Percentiles rank a stretch among this genome's conserved stretches.
These are phyloP conservation scores for Neoboletus brunneissimus DNA, from an alignment of 768 basidiomycete genomes.

Conservation along the genomic window DNA sequence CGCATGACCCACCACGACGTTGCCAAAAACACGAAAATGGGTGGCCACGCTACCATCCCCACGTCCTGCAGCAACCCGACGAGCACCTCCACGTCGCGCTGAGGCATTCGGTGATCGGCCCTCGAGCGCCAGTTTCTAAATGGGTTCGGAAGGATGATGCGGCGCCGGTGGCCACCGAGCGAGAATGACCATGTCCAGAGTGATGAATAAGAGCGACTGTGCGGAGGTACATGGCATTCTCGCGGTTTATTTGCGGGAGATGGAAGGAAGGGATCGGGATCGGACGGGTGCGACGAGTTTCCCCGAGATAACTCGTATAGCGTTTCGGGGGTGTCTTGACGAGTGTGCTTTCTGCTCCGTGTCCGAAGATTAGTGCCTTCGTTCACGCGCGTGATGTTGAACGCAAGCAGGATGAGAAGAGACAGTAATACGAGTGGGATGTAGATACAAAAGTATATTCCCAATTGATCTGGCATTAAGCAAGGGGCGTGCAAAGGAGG, in stretches of 20 bases:
- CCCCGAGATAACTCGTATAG: slow-evolving; percentile 11
- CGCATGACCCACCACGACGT: slow-evolving; percentile 35
- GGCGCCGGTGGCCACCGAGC: slow-evolving; percentile 23
- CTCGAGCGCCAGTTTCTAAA: slow-evolving; percentile 10
- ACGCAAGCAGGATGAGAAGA: slow-evolving; percentile 42
- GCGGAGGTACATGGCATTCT: slow-evolving; percentile 2
- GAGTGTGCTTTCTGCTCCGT: slow-evolving; percentile 7
- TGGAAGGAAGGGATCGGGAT: slow-evolving; percentile 18
- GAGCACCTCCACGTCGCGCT: slow-evolving; percentile 25
- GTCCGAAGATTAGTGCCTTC: slow-evolving; percentile 4
- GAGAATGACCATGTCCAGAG: slow-evolving; percentile 27
- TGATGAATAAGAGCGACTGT: slow-evolving; percentile 13
- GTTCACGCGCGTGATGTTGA: slow-evolving; percentile 21
- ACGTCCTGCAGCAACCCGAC: slow-evolving; percentile 33
- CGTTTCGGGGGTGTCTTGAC: slow-evolving; percentile 6
- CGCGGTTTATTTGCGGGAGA: slow-evolving; percentile 14
- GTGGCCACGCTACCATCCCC: slow-evolving; percentile 37
- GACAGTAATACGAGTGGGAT: slow-evolving; percentile 65
- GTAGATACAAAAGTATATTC: slow-evolving; percentile 73
- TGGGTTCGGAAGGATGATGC: slow-evolving; percentile 22
- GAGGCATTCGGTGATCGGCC: slow-evolving; percentile 6
- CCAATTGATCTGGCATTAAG: slow-evolving; percentile 79
- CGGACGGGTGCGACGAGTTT: not conserved
- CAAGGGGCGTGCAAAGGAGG: slow-evolving; percentile 61
- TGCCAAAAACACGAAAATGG: slow-evolving; percentile 31